Evolutionary conservation across 83 land plant genomes (phyloP).

Genomic region (Thuja plicata): DNA sequence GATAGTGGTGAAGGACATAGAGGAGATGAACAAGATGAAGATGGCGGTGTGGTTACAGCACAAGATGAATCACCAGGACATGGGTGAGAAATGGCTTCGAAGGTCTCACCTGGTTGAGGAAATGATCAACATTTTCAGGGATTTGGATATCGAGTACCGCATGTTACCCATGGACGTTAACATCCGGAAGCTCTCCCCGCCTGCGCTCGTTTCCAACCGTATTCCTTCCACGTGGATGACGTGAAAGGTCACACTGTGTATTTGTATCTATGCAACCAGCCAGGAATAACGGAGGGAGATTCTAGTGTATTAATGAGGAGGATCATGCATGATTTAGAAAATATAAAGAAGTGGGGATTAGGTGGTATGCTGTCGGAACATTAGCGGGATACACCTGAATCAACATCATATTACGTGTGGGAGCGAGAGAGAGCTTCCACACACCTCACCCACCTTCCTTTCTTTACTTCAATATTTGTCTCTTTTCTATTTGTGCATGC

Average conservation of each 20-base stretch:
- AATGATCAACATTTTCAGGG: conserved; percentile 47
- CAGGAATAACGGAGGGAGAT: no score
- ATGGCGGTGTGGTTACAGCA: conserved; percentile 67
- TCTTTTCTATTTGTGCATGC: no score
- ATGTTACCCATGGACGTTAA: conserved; percentile 59
- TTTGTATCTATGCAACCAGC: no score
- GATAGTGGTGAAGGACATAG: conserved; percentile 54
- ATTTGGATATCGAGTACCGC: conserved; percentile 71
- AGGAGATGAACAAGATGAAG: conserved; percentile 51
- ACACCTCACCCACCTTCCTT: no score
- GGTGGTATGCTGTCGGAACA: not conserved
- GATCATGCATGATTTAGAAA: no score
- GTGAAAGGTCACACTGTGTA: no score
- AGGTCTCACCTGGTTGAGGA: conserved; percentile 60
- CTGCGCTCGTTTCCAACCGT: conserved; percentile 26
- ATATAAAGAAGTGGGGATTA: not conserved
- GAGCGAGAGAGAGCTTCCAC: no score
- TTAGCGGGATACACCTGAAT: not conserved
- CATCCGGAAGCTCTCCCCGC: conserved; percentile 25
- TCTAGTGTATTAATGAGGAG: no score
- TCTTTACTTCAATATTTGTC: no score
- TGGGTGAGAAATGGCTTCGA: conserved; percentile 55
- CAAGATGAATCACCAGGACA: conserved; percentile 67
- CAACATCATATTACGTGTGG: no score
- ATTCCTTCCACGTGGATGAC: conserved; percentile 35